Evolutionary conservation across 345 rosid genomes (phyloP).

Genomic region (Linum tenue): DNA sequence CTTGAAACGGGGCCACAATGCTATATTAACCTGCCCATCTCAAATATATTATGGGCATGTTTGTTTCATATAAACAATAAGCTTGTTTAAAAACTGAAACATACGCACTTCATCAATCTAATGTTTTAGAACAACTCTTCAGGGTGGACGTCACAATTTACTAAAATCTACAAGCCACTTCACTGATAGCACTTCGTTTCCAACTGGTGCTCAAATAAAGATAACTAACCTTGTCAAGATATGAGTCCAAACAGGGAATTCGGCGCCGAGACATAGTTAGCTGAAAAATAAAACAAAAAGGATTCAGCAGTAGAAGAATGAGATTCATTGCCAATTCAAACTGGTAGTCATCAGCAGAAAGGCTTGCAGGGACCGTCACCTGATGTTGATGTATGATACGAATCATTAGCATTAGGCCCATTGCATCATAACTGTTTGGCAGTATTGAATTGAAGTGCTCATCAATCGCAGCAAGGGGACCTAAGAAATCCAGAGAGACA

Average conservation of each 20-base stretch:
- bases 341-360: not conserved
- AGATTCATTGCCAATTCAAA: not conserved
- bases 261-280: slow-evolving; percentile 89
- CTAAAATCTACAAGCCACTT: no score
- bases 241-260: slow-evolving; percentile 95
- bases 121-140: no score
- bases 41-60: not conserved
- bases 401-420: slow-evolving; percentile 97
- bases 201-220: not conserved
- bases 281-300: slow-evolving; percentile 30
- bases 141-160: no score
- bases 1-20: slow-evolving; percentile 98
- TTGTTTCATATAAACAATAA: no score
- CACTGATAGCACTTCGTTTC: no score
- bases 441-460: slow-evolving; percentile 83
- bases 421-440: slow-evolving; percentile 90
- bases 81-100: no score
- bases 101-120: no score
- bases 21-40: slow-evolving; percentile 72
- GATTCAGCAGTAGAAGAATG: slow-evolving; percentile 1
- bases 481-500: slow-evolving; percentile 26
- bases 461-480: slow-evolving; percentile 93
- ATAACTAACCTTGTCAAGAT: slow-evolving; percentile 76
- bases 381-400: slow-evolving; percentile 91
- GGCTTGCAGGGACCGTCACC: slow-evolving; percentile 32